A percentile compares a stretch with the other conserved stretches of the same genome.
These are phyloP conservation scores for Scytalidium sp. DNA, from an alignment of 2,329 filamentous ascomycete genomes.

Conservation along the genomic window DNA sequence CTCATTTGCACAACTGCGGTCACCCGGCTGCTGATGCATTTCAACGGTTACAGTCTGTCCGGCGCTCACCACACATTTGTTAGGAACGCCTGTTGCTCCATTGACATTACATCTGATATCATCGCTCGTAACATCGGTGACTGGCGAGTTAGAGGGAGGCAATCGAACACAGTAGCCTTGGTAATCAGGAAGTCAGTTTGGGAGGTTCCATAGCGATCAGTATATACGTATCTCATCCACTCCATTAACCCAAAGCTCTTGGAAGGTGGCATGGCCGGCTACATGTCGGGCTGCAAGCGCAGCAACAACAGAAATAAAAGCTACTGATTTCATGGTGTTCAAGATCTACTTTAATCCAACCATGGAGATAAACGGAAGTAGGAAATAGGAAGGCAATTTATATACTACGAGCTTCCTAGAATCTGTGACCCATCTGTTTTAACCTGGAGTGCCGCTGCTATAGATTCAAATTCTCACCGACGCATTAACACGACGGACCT, in stretches of 20 bases:
- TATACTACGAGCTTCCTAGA: no score
- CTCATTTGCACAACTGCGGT: slow-evolving; percentile 42
- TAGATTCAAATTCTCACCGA: no score
- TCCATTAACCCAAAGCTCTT: slow-evolving; percentile 45
- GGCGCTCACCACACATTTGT: slow-evolving; percentile 44
- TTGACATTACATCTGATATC: slow-evolving; percentile 49
- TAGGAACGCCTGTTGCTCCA: slow-evolving; percentile 29
- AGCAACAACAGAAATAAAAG: slow-evolving; percentile 5
- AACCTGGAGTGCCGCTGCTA: no score
- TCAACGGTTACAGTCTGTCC: slow-evolving; percentile 43
- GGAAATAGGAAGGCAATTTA: no score
- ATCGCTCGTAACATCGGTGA: slow-evolving; percentile 44
- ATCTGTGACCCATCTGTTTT: no score
- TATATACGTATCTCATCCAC: slow-evolving; percentile 40
- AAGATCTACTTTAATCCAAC: not conserved
- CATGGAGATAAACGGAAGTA: not conserved
- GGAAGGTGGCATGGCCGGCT: slow-evolving; percentile 48
- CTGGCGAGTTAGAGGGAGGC: slow-evolving; percentile 48
- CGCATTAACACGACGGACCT: no score
- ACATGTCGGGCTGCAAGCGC: slow-evolving; percentile 20
- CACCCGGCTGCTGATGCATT: slow-evolving; percentile 52
- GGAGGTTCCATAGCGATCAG: slow-evolving; percentile 41
- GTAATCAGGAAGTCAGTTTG: slow-evolving; percentile 46
- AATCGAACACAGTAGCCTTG: slow-evolving; percentile 42
- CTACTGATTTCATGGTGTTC: slow-evolving; percentile 7